These are phyloP conservation scores for Apiospora rasikravindrae DNA, from an alignment of 2,329 filamentous ascomycete species.

Conservation along the genomic window DNA sequence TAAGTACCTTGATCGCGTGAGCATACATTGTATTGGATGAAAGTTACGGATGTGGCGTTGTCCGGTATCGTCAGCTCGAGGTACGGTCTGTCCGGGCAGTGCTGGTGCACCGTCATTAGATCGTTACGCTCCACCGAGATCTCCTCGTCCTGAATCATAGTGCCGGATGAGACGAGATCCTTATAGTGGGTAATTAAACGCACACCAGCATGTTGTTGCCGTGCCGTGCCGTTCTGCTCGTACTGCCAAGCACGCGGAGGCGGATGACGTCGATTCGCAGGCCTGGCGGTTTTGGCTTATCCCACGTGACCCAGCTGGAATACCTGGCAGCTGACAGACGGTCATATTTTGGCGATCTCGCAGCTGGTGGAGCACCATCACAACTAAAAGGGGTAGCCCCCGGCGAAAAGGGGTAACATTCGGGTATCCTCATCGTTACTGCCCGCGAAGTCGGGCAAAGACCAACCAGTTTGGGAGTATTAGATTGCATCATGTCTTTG, in stretches of 20 bases:
- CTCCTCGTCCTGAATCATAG: neutral
- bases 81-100: conserved; percentile 19
- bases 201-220: neutral
- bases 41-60: neutral
- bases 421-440: no score
- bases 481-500: no score
- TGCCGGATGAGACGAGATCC: neutral
- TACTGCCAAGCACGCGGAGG: no score
- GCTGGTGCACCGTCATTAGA: conserved; percentile 2
- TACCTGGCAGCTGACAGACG: neutral
- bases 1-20: conserved; percentile 17
- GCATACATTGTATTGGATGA: neutral
- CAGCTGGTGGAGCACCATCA: neutral
- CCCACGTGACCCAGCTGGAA: neutral
- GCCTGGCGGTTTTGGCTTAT: neutral
- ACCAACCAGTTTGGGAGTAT: no score
- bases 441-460: no score
- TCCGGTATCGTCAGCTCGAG: conserved; percentile 1
- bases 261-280: neutral
- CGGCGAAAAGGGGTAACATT: no score
- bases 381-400: neutral
- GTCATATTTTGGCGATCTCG: neutral
- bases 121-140: neutral
- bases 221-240: neutral
- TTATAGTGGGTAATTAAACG: neutral